Evolutionary conservation across 2,329 filamentous ascomycete genomes (phyloP).

Genomic region (Aspergillus jensenii): DNA sequence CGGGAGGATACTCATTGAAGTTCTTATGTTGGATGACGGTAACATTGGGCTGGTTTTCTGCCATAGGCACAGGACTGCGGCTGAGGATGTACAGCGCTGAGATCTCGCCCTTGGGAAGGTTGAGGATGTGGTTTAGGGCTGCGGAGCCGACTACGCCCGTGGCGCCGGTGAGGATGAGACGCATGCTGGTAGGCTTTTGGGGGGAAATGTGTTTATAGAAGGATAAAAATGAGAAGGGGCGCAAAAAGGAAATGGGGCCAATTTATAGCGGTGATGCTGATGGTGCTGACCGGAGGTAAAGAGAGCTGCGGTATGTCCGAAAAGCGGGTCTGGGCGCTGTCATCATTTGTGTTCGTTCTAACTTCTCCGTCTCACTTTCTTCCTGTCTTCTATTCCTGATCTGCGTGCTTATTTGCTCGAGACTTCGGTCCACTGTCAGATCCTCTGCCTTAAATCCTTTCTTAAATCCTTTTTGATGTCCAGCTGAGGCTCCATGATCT

Average conservation of each 20-base stretch:
- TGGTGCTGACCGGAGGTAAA: not conserved
- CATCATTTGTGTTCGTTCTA: not conserved
- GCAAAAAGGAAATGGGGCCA: no score
- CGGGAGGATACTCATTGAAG: constrained; percentile 58
- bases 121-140: constrained; percentile 65
- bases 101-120: constrained; percentile 37
- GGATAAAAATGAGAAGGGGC: not conserved
- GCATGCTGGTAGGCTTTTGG: constrained; percentile 17
- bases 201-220: not conserved
- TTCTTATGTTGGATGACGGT: constrained; percentile 68
- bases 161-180: constrained; percentile 66
- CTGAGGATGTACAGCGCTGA: constrained; percentile 53
- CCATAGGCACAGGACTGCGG: constrained; percentile 64
- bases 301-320: not conserved
- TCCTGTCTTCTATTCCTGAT: not conserved
- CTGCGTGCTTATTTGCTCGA: not conserved
- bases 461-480: no score
- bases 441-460: no score
- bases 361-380: not conserved
- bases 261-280: not conserved
- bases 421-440: not conserved
- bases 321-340: not conserved
- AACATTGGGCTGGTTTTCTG: constrained; percentile 53
- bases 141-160: constrained; percentile 65
- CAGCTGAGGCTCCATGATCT: no score